Evolutionary conservation across 306 rosid genomes (phyloP), one percentile per base, ranked within the genome.

Genomic region (Gleditsia sinensis): DNA sequence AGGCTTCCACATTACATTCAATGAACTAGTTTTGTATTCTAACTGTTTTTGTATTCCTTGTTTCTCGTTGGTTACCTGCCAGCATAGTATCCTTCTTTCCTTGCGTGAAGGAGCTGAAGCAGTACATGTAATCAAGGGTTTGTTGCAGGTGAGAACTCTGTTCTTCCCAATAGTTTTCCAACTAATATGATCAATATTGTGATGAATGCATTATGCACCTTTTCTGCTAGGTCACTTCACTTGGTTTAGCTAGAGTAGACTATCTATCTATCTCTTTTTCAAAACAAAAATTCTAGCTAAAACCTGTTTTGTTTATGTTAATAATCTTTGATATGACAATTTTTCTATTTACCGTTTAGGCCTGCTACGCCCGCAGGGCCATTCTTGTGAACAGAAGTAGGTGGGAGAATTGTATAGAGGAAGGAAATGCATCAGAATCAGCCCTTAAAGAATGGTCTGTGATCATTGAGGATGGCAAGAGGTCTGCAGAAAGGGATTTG

Each of bases 21-120:
- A 17, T 56, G 4, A 54, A 54, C 12, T 51, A 53, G 74, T 43
- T 30, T 20, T 48, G 5, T 21, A 40, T 75, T 61, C 82, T 77
- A 66, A 74, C 57, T 33, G 50, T 74, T 69, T 40, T 58, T 19
- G 0, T 53, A 24, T 80, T 78, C 12, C 30, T 32, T 67, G 25
- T 72, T 71, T 46, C 33, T 21, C 40, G 53, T 21, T 57, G 69
- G 39, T 43, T 30, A 55, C 75, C 51, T 69, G 73, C 33, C 75
- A 93, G 97, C 82, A 58, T 1, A 82, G 86, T 12, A 85, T 93
- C 32, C 89, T 93, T 89, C 87, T 93, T 45, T 93, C 91, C 72
- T 69, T 89, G 21, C 85, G 94, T 1, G 98, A 91, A 80, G 95
- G 96, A 54, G 92, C 88, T 6, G 56, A 67, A 43, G 64, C 91